Percentiles rank a stretch among this genome's conserved stretches.
Conservation (phyloP, 1,284 basidiomycete species). For the Pholiota adiposa region DNA sequence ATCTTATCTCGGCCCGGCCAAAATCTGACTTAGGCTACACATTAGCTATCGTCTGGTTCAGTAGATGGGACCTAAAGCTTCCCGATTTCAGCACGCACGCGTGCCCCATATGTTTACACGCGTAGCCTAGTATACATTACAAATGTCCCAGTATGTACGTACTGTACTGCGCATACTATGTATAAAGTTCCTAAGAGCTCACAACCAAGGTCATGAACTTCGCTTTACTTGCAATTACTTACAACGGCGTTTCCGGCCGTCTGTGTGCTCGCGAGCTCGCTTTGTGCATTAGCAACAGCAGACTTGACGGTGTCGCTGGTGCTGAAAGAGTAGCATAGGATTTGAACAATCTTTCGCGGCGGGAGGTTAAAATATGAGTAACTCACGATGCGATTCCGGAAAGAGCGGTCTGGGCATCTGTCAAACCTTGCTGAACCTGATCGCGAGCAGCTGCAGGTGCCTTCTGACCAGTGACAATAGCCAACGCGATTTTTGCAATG, state of each 20-base stretch:
- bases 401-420: conserved; percentile 5
- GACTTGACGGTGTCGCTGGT: conserved; percentile 6
- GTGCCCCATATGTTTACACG: too few relatives aligned
- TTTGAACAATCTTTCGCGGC: not conserved
- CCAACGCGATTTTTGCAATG: conserved; percentile 4
- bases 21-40: too few relatives aligned
- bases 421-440: conserved; percentile 4
- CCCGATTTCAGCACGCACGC: too few relatives aligned
- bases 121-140: too few relatives aligned
- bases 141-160: too few relatives aligned
- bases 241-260: conserved; percentile 13
- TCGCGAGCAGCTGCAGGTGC: conserved; percentile 9
- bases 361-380: not conserved
- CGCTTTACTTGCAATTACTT: conserved; percentile 10
- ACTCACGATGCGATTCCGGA: conserved; percentile 7
- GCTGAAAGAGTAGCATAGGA: not conserved
- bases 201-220: not conserved
- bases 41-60: too few relatives aligned
- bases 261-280: conserved; percentile 1
- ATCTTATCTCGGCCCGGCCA: not conserved
- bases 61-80: too few relatives aligned
- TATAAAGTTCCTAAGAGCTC: not conserved
- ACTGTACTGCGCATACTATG: not conserved
- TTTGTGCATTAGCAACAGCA: conserved; percentile 12
- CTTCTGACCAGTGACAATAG: conserved; percentile 4